A percentile compares a stretch with the other conserved stretches of the same genome.
Conservation (phyloP, 176 grass and related monocot genomes). For the Avena insularis region DNA sequence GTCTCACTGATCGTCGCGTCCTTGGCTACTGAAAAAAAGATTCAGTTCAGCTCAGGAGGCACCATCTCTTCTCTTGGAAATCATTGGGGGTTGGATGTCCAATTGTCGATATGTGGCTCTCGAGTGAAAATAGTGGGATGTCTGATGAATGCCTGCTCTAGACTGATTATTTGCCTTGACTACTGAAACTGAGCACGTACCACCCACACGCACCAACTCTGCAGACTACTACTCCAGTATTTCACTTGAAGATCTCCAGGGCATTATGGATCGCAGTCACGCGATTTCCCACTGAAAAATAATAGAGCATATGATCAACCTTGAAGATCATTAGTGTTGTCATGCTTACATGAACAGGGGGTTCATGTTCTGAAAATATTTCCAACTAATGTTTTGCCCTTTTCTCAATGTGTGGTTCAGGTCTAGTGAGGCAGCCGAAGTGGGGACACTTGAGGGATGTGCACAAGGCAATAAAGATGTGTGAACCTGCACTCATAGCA, state of each 20-base stretch:
- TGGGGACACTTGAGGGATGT: slow-evolving; percentile 97
- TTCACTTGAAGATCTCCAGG: not conserved
- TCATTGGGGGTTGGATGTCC: not conserved
- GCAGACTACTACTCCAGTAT: not conserved
- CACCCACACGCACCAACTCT: not conserved
- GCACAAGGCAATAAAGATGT: slow-evolving; percentile 93
- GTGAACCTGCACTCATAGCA: slow-evolving; percentile 83
- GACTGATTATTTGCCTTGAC: not conserved
- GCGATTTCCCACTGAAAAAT: not conserved
- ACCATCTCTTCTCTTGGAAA: not conserved
- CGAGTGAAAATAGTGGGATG: not conserved
- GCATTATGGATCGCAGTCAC: not conserved
- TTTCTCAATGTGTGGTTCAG: slow-evolving; percentile 50
- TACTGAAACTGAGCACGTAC: not conserved
- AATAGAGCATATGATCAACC: not conserved
- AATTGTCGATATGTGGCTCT: not conserved
- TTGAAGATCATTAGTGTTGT: not conserved
- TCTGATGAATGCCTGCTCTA: not conserved
- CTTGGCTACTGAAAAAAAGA: not conserved
- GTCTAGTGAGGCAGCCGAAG: slow-evolving; percentile 85
- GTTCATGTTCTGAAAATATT: not conserved
- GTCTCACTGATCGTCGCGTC: not conserved
- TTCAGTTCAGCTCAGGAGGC: not conserved
- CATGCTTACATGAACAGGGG: not conserved
- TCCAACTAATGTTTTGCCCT: not conserved